Conservation (phyloP, 768 basidiomycete species). For the Amanita molliuscula region DNA sequence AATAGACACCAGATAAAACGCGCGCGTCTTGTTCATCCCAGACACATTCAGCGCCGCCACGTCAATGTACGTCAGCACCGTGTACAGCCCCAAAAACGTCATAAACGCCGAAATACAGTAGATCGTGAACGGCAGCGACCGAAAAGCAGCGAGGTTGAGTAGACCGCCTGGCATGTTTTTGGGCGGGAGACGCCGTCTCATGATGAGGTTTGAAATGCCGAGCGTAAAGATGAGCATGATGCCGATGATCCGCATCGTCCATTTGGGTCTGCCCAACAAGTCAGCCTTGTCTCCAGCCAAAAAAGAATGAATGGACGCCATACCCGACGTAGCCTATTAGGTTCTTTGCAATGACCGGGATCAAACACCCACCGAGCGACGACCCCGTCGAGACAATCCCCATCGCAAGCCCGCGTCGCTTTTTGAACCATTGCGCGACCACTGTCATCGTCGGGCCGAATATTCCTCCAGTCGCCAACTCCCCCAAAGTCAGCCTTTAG, state of each 20-base stretch:
- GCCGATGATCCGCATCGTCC: no score
- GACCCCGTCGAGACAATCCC: no score
- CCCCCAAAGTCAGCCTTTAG: not conserved
- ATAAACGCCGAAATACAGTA: no score
- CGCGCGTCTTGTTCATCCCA: slow-evolving; percentile 38
- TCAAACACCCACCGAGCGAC: slow-evolving; percentile 57
- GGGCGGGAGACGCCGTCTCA: no score
- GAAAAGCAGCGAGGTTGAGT: no score
- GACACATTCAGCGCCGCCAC: slow-evolving; percentile 20
- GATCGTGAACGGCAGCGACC: no score
- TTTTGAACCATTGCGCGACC: slow-evolving; percentile 68
- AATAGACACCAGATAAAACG: slow-evolving; percentile 58
- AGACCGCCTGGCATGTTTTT: no score
- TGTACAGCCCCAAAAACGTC: no score
- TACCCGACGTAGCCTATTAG: slow-evolving; percentile 42
- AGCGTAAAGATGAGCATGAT: no score
- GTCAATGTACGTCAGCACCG: no score
- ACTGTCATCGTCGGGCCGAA: slow-evolving; percentile 53
- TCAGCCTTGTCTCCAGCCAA: not conserved
- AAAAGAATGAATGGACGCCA: not conserved
- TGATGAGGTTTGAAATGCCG: no score
- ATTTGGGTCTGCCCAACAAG: slow-evolving; percentile 41
- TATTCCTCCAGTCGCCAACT: slow-evolving; percentile 45
- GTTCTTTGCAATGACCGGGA: slow-evolving; percentile 51
- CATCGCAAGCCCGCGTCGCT: slow-evolving; percentile 43